Evolutionary conservation across 306 rosid species (phyloP).

Genomic region (Cucurbita moschata): DNA sequence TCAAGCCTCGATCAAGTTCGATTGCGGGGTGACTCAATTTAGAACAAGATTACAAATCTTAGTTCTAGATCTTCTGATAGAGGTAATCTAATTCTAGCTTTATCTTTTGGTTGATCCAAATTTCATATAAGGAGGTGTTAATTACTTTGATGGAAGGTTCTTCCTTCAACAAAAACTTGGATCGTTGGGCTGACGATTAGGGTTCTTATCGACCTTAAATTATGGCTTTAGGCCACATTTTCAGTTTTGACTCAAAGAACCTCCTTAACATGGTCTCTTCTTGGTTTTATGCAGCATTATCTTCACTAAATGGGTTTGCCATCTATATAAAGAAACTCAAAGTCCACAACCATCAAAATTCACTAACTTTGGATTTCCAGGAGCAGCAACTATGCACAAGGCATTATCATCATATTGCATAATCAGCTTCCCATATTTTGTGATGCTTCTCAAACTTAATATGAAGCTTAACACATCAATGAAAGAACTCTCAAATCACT

Average conservation of each 20-base stretch:
- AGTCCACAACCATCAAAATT: background rate
- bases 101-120: too few species aligned
- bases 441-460: background rate
- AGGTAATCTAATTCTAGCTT: too few species aligned
- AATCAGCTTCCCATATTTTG: background rate
- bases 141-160: too few species aligned
- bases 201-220: background rate
- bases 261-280: background rate
- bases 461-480: background rate
- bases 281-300: background rate
- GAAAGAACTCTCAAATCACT: background rate
- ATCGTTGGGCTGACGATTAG: too few species aligned
- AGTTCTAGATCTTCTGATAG: too few species aligned
- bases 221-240: background rate
- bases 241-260: background rate
- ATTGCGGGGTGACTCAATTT: too few species aligned
- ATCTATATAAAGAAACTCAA: background rate
- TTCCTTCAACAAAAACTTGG: too few species aligned
- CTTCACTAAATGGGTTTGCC: background rate
- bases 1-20: too few species aligned
- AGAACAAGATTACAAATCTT: too few species aligned
- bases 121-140: too few species aligned
- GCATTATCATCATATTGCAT: background rate
- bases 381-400: background rate
- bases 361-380: background rate